Percentiles rank a stretch among this genome's conserved stretches.
These are phyloP conservation scores for Ehretia macrophylla DNA, from an alignment of 257 asterid genomes.

Conservation along the genomic window DNA sequence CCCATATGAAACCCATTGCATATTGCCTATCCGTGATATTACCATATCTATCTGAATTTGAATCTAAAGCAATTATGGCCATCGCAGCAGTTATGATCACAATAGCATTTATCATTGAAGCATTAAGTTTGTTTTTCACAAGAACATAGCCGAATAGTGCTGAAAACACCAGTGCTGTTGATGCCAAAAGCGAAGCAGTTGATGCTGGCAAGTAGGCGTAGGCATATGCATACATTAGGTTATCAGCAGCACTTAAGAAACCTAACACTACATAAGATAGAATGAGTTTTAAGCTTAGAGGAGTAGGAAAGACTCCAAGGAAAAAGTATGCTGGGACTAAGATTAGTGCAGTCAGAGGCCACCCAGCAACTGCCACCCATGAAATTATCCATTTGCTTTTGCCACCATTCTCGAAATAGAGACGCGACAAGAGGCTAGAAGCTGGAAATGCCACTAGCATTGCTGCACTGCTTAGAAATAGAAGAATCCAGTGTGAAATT, in stretches of 20 bases:
- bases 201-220: conserved; percentile 91
- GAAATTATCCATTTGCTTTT: conserved; percentile 85
- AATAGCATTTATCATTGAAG: conserved; percentile 53
- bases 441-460: conserved; percentile 87
- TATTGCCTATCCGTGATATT: conserved; percentile 44
- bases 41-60: conserved; percentile 63
- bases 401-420: conserved; percentile 81
- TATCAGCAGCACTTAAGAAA: conserved; percentile 73
- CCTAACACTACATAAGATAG: conserved; percentile 59
- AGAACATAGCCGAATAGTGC: conserved; percentile 71
- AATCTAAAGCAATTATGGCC: conserved; percentile 81
- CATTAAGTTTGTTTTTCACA: conserved; percentile 72
- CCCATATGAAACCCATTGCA: conserved; percentile 66
- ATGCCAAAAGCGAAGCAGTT: conserved; percentile 81
- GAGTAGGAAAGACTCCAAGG: conserved; percentile 55
- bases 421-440: conserved; percentile 79
- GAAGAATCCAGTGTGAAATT: conserved; percentile 68
- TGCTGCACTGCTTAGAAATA: conserved; percentile 50
- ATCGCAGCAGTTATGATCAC: conserved; percentile 74
- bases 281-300: conserved; percentile 46
- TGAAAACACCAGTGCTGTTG: conserved; percentile 66
- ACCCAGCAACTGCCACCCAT: conserved; percentile 93
- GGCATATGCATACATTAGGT: conserved; percentile 90
- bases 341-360: conserved; percentile 71
- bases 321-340: conserved; percentile 59